Base-by-base conservation (phyloP, 2,329 filamentous ascomycete species). In the Bipolaris cookei region DNA sequence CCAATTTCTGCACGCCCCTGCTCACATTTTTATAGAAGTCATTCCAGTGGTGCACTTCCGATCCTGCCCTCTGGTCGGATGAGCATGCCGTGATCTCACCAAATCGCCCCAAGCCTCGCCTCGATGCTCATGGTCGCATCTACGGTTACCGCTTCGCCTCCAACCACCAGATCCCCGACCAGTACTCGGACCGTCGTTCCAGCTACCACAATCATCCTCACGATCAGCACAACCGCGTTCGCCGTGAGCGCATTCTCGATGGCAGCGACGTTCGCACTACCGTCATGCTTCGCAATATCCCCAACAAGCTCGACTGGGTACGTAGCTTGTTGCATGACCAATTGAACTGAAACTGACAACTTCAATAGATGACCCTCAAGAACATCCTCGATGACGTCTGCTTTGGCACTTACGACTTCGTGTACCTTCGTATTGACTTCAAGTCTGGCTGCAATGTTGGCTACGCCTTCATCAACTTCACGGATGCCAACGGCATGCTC, bases 381-480 rank as follows among this genome's bases (percentile, higher is more conserved):
- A 78, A 82, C 0, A 88, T 96, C 54, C 82, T 98, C 13, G 91
- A 97, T 69, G 83, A 89, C 61, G 90, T 88, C 14, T 91, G 88
- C 74, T 86, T 84, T 77, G 92, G 92, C 28, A 88, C 89, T 61
- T 98, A 96, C 74, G 93, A 98, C 72, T 98, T 98, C 76, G 87
- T 96, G 82, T 99, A 99, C 74, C 80, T 98, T 50, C 88, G 95
- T 37, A 98, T 98, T 67, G 85, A 86, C 62, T 82, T 76, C 61
- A 63, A 75, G 51, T 76, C 77, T 35, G 73, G 57, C 50, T 71
- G 62, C 61, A 96, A 92, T 73, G 94, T 98, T 56, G 95, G 95
- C 43, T 98, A 98, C 76, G 94, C 92, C 0, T 99, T 98, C 77
- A 92, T 99, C 79, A 97, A 99, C 77, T 97, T 98, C 67, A 85